Percentiles rank a stretch among this genome's conserved stretches.
Evolutionary conservation across 1,284 basidiomycete genomes (phyloP).

Genomic region (Golubevia pallescens): DNA sequence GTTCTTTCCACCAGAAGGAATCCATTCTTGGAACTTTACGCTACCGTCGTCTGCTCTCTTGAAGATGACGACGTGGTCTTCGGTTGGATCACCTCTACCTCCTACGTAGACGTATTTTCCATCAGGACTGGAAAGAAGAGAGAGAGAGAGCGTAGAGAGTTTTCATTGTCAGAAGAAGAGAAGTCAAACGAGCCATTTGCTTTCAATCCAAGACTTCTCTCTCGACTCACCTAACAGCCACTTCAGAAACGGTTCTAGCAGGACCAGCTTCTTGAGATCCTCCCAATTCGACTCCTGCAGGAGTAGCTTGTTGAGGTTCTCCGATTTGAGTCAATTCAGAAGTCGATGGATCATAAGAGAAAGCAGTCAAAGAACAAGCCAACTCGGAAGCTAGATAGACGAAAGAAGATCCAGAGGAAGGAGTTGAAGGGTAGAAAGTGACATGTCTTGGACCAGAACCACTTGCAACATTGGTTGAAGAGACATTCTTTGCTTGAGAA

Average conservation of each 20-base stretch:
- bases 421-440: slow-evolving; percentile 14
- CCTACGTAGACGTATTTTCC: slow-evolving; percentile 39
- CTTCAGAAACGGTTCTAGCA: slow-evolving; percentile 34
- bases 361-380: slow-evolving; percentile 27
- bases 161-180: too few species aligned
- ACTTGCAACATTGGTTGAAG: slow-evolving; percentile 16
- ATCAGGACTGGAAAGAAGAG: slow-evolving; percentile 9
- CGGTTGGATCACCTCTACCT: slow-evolving; percentile 23
- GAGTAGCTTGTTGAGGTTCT: slow-evolving; percentile 21
- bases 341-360: slow-evolving; percentile 13
- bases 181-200: too few species aligned
- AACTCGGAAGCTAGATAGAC: slow-evolving; percentile 45
- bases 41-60: slow-evolving; percentile 14
- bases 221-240: slow-evolving; percentile 18
- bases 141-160: too few species aligned
- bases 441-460: slow-evolving; percentile 31
- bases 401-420: slow-evolving; percentile 2
- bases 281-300: slow-evolving; percentile 24
- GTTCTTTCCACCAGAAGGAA: slow-evolving; percentile 29
- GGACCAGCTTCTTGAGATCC: slow-evolving; percentile 18
- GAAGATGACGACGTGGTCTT: slow-evolving; percentile 45
- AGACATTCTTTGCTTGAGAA: slow-evolving; percentile 10
- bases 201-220: too few species aligned
- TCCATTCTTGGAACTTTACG: slow-evolving; percentile 25
- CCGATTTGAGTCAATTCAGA: slow-evolving; percentile 19